Evolutionary conservation across 768 basidiomycete genomes (phyloP).

Genomic region (Leccinum imitatum): DNA sequence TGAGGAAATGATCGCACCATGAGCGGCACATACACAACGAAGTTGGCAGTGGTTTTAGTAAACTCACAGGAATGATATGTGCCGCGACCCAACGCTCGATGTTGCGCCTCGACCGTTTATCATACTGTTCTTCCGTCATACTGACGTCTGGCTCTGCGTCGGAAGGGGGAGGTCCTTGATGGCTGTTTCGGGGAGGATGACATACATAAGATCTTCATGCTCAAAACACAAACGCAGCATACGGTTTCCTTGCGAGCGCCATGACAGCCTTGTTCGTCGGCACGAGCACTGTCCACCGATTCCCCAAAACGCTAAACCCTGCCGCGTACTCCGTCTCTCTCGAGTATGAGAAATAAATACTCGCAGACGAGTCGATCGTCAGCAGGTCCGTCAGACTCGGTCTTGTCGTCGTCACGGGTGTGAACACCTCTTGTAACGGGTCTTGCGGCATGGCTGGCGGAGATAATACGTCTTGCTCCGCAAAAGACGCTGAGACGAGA

Average conservation of each 20-base stretch:
- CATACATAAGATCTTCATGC: neutral
- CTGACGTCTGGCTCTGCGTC: constrained; percentile 41
- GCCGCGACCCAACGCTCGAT: constrained; percentile 80
- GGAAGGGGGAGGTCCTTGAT: constrained; percentile 48
- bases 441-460: constrained; percentile 17
- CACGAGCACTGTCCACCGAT: constrained; percentile 61
- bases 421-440: constrained; percentile 14
- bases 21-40: neutral
- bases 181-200: constrained; percentile 38
- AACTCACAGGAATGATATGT: constrained; percentile 76
- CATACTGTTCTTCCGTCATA: constrained; percentile 68
- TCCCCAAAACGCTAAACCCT: constrained; percentile 37
- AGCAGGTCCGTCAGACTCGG: constrained; percentile 74
- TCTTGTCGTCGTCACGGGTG: constrained; percentile 41
- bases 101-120: constrained; percentile 57
- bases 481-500: constrained; percentile 30
- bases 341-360: constrained; percentile 84
- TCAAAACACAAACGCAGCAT: constrained; percentile 12
- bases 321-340: constrained; percentile 65
- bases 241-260: constrained; percentile 81
- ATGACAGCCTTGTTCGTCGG: constrained; percentile 90
- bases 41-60: neutral
- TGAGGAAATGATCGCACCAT: constrained; percentile 18
- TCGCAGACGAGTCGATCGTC: constrained; percentile 70
- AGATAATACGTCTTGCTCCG: constrained; percentile 29